These are phyloP conservation scores for Aspergillus aculeatus DNA, from an alignment of 2,329 filamentous ascomycete species.

Conservation along the genomic window DNA sequence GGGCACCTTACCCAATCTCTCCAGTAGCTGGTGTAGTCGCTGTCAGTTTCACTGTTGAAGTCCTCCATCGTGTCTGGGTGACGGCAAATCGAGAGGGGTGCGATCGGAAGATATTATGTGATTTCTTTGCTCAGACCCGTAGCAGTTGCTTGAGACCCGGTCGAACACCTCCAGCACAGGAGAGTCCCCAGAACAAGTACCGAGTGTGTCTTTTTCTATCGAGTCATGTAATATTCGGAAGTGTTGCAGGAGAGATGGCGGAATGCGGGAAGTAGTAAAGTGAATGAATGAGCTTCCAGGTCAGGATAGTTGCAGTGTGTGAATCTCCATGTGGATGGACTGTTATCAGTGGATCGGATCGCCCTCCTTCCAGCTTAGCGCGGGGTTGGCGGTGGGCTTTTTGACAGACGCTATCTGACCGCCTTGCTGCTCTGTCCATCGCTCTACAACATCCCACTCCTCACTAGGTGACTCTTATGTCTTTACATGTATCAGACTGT, in stretches of 20 bases:
- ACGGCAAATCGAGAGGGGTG: neutral
- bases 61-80: conserved; percentile 71
- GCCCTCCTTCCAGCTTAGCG: conserved; percentile 24
- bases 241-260: neutral
- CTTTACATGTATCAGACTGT: too few relatives aligned
- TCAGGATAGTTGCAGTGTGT: conserved; percentile 19
- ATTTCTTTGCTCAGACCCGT: conserved; percentile 18
- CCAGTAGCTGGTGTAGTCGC: conserved; percentile 99
- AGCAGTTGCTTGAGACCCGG: conserved; percentile 23
- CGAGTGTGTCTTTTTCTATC: conserved; percentile 17
- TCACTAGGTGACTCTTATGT: neutral
- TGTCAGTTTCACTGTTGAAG: conserved; percentile 96
- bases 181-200: conserved; percentile 25
- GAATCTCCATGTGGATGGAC: conserved; percentile 18
- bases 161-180: conserved; percentile 18
- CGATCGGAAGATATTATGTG: conserved; percentile 19
- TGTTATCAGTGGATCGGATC: conserved; percentile 26
- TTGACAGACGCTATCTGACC: conserved; percentile 12
- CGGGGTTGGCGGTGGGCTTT: conserved; percentile 28
- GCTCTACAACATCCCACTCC: neutral
- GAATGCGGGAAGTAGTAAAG: neutral
- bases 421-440: conserved; percentile 12
- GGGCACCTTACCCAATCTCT: conserved; percentile 83
- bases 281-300: conserved; percentile 4
- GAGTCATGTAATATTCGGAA: conserved; percentile 15